Evolutionary conservation across 768 basidiomycete species (phyloP).

Genomic region (Boletus insuetus): DNA sequence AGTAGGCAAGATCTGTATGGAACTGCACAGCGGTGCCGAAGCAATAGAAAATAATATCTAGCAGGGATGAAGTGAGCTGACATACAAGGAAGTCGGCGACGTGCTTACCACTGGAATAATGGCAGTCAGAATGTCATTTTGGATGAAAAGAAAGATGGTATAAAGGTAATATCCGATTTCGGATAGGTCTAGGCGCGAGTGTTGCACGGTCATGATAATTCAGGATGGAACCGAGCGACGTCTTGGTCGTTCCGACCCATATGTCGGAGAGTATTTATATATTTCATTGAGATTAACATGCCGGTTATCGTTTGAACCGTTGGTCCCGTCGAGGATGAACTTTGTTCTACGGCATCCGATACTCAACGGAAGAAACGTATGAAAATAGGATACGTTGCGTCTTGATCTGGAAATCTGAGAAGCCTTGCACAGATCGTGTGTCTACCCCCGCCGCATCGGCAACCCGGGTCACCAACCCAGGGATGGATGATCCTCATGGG

Average conservation of each 20-base stretch:
- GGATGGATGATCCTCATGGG: neutral
- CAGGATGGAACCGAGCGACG: neutral
- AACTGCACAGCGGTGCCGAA: conserved; percentile 30
- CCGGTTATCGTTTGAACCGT: conserved; percentile 3
- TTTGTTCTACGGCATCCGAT: neutral
- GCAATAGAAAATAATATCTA: conserved; percentile 35
- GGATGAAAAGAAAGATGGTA: conserved; percentile 41
- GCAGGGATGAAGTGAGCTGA: neutral
- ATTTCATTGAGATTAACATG: neutral
- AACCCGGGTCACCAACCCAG: neutral
- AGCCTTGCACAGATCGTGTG: neutral
- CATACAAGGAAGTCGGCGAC: accelerated
- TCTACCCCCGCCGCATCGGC: neutral
- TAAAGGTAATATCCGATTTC: conserved; percentile 24
- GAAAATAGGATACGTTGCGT: neutral
- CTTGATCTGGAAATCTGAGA: neutral
- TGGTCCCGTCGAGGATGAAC: neutral
- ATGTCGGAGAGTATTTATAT: neutral
- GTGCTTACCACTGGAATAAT: conserved; percentile 45
- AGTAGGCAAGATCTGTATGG: conserved; percentile 22
- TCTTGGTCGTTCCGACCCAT: neutral
- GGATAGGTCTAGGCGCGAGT: neutral
- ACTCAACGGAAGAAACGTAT: neutral
- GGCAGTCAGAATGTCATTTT: conserved; percentile 46
- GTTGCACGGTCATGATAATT: conserved; percentile 20